These are phyloP conservation scores for Fusarium oxysporum DNA, from an alignment of 2,329 filamentous ascomycete genomes.

Conservation along the genomic window DNA sequence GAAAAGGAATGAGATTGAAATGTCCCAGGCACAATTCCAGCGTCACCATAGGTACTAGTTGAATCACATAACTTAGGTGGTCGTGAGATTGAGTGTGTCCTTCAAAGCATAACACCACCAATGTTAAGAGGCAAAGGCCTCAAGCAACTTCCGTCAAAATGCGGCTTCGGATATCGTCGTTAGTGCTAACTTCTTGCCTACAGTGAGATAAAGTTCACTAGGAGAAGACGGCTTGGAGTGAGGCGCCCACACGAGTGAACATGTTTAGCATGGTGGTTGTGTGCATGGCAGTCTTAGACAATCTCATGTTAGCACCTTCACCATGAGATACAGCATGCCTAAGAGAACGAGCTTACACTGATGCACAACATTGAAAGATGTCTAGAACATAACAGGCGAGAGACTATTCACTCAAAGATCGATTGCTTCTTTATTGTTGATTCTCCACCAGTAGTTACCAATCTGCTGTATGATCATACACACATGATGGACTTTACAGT, in stretches of 20 bases:
- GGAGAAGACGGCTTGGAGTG: background rate
- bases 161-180: background rate
- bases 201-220: background rate
- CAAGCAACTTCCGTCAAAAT: background rate
- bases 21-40: background rate
- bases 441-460: background rate
- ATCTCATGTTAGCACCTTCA: background rate
- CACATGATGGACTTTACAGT: background rate
- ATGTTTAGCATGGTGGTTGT: background rate
- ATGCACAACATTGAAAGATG: background rate
- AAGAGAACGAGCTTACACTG: background rate
- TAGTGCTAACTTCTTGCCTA: background rate
- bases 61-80: background rate
- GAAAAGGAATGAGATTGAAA: background rate
- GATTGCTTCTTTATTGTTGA: background rate
- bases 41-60: background rate
- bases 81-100: background rate
- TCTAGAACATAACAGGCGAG: background rate
- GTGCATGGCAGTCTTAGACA: background rate
- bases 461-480: too few relatives aligned
- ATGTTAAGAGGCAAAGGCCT: background rate
- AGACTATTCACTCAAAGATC: background rate
- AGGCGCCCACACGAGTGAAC: background rate
- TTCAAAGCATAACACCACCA: conserved; percentile 2
- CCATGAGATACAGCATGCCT: background rate